Evolutionary conservation across 257 asterid species (phyloP).

Genomic region (Lantana camara): DNA sequence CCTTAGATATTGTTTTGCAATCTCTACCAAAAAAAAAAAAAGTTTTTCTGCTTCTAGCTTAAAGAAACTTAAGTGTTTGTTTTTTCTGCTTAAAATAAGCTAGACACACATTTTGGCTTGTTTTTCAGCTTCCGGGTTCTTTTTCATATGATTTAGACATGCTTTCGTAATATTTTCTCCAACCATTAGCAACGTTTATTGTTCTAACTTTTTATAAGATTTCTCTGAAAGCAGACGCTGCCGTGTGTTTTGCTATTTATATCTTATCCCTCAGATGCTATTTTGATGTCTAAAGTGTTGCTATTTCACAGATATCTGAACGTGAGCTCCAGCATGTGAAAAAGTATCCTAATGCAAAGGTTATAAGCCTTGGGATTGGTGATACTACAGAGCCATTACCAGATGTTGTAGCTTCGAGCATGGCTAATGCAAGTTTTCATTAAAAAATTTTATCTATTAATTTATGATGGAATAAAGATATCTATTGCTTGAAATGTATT

Average conservation of each 20-base stretch:
- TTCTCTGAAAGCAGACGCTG: too few relatives aligned
- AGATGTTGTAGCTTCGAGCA: conserved; percentile 56
- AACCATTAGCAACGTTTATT: too few relatives aligned
- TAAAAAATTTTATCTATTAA: not conserved
- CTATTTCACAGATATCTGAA: conserved; percentile 50
- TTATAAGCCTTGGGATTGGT: conserved; percentile 89
- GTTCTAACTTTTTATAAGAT: too few relatives aligned
- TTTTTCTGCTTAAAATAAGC: too few relatives aligned
- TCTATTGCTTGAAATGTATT: not conserved
- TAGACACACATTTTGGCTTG: too few relatives aligned
- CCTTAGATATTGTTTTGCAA: too few relatives aligned
- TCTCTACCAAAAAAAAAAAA: too few relatives aligned
- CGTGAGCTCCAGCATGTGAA: conserved; percentile 56
- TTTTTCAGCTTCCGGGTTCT: not conserved
- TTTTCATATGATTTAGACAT: not conserved
- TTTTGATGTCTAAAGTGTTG: conserved; percentile 11
- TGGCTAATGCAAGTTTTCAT: conserved; percentile 69
- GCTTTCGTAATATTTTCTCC: too few relatives aligned
- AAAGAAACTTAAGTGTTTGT: too few relatives aligned
- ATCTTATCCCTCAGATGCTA: too few relatives aligned
- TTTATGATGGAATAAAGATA: not conserved
- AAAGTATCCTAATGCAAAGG: conserved; percentile 71
- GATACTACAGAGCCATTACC: conserved; percentile 90
- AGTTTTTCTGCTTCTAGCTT: too few relatives aligned
- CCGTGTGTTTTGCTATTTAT: too few relatives aligned